phyloP scores from a whole-genome alignment of 257 asterid species.

The Buddleja alternifolia region DNA sequence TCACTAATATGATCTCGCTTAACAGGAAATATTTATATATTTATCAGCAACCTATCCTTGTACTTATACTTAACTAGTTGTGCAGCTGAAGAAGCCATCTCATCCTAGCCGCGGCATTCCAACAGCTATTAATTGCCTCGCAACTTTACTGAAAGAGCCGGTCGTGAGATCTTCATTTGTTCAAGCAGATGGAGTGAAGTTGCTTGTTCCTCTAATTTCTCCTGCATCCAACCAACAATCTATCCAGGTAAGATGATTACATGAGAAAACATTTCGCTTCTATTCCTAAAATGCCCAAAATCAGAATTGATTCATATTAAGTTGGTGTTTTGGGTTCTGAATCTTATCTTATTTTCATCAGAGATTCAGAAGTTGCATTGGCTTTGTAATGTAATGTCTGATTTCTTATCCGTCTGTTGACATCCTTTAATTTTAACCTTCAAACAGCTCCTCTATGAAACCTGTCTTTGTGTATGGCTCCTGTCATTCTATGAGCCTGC shows the following conservation, averaged over 20 bases:
- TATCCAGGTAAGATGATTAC: constrained; percentile 58
- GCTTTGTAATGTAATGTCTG: constrained; percentile 5
- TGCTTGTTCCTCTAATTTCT: constrained; percentile 78
- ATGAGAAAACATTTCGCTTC: background rate
- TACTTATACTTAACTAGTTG: constrained; percentile 23
- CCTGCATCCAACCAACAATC: constrained; percentile 97
- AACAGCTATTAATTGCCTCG: constrained; percentile 71
- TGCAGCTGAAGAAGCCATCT: constrained; percentile 85
- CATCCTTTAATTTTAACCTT: constrained; percentile 28
- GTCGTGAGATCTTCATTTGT: constrained; percentile 79
- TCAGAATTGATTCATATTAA: background rate
- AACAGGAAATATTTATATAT: constrained; percentile 7
- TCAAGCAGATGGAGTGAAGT: constrained; percentile 87
- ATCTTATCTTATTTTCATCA: constrained; percentile 10
- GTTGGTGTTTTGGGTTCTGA: constrained; percentile 24
- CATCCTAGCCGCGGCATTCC: constrained; percentile 85
- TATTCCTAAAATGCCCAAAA: background rate
- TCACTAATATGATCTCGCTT: constrained; percentile 8
- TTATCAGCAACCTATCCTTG: constrained; percentile 8
- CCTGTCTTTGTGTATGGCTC: constrained; percentile 89
- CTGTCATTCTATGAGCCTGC: constrained; percentile 93
- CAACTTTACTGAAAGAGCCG: constrained; percentile 87
- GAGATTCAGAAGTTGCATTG: constrained; percentile 11
- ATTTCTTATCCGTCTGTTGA: constrained; percentile 8
- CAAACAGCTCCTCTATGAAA: constrained; percentile 88